phyloP scores from a whole-genome alignment of 2,329 filamentous ascomycete species.

The Aspergillus felis region DNA sequence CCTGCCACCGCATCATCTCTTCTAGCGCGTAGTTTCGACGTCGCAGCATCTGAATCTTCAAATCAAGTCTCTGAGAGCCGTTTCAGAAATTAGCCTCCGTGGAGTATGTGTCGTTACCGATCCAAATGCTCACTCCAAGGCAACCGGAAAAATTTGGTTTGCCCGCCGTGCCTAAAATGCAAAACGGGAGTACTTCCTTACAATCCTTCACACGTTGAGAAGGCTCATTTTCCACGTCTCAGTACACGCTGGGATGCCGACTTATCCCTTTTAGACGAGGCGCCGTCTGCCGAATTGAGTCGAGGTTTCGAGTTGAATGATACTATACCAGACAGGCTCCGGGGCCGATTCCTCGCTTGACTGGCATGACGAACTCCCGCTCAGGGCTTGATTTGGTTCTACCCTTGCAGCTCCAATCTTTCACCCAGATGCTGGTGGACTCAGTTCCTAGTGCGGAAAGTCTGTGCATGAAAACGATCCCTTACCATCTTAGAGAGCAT shows the following conservation, averaged over 20 bases:
- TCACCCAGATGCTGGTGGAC: background rate
- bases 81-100: background rate
- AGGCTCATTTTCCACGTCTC: background rate
- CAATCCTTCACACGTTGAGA: background rate
- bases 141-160: background rate
- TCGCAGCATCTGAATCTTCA: background rate
- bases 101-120: background rate
- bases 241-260: background rate
- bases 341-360: background rate
- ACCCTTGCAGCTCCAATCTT: background rate
- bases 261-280: background rate
- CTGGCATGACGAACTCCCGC: background rate
- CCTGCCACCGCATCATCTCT: constrained; percentile 10
- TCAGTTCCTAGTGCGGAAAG: background rate
- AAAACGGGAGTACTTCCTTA: background rate
- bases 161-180: background rate
- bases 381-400: background rate
- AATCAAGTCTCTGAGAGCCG: background rate
- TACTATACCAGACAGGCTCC: background rate
- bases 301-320: background rate
- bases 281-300: background rate
- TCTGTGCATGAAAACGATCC: background rate
- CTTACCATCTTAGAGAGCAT: background rate
- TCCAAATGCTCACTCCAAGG: background rate
- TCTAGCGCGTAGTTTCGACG: constrained; percentile 2